Conservation (phyloP, 257 asterid genomes). For the Solanum lignicaule region DNA sequence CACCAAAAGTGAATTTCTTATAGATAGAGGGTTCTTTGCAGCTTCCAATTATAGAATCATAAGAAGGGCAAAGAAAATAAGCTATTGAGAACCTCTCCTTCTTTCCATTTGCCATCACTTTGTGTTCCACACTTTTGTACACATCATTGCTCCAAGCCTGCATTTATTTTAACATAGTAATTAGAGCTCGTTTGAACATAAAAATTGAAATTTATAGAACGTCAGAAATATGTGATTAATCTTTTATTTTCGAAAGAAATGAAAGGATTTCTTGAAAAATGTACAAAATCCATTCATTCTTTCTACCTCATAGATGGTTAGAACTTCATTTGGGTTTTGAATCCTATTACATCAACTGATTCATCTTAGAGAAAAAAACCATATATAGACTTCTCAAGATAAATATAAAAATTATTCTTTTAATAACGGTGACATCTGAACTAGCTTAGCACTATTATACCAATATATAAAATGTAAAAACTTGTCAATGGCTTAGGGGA, state of each 20-base stretch:
- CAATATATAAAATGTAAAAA: neutral
- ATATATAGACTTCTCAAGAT: neutral
- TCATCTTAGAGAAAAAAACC: neutral
- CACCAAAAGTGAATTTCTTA: slow-evolving; percentile 41
- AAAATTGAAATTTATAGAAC: neutral
- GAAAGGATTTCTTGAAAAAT: neutral
- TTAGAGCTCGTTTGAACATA: neutral
- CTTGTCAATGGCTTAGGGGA: neutral
- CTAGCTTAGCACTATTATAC: neutral
- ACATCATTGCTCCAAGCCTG: slow-evolving; percentile 84
- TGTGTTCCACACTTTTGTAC: slow-evolving; percentile 65
- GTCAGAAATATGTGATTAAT: neutral
- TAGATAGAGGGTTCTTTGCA: slow-evolving; percentile 44
- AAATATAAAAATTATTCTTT: neutral
- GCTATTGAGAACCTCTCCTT: slow-evolving; percentile 69
- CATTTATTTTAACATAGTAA: neutral
- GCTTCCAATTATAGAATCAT: slow-evolving; percentile 35
- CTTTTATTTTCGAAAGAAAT: neutral
- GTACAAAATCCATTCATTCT: neutral
- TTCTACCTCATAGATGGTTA: neutral
- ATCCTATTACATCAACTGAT: neutral
- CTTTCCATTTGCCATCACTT: slow-evolving; percentile 37
- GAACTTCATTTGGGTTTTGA: neutral
- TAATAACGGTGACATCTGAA: neutral
- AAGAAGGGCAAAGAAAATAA: slow-evolving; percentile 61